A percentile compares a stretch with the other conserved stretches of the same genome.
Conservation (phyloP, 2,329 filamentous ascomycete species). For the Pseudogymnoascus destructans region DNA sequence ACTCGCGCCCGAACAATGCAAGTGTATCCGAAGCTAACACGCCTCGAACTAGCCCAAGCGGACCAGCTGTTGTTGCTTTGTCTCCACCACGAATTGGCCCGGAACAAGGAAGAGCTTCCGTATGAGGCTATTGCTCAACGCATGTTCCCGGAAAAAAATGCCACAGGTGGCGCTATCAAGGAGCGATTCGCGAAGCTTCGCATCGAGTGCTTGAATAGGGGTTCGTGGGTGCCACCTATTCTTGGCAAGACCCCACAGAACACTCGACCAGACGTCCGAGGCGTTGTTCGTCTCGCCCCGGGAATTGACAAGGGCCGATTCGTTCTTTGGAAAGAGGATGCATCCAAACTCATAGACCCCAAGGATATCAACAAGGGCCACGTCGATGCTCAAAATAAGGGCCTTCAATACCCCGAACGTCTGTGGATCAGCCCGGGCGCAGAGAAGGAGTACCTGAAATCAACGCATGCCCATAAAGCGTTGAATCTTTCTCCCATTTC, state of each 20-base stretch:
- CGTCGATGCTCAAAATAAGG: neutral
- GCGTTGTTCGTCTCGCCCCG: slow-evolving; percentile 6
- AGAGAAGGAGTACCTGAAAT: neutral
- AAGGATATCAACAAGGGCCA: slow-evolving; percentile 10
- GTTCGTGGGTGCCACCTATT: slow-evolving; percentile 32
- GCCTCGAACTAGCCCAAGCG: neutral
- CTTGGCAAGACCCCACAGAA: slow-evolving; percentile 21
- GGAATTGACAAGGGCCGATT: slow-evolving; percentile 7
- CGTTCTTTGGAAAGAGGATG: slow-evolving; percentile 8
- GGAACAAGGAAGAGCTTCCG: slow-evolving; percentile 26
- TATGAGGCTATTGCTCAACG: slow-evolving; percentile 32
- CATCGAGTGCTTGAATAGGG: slow-evolving; percentile 27
- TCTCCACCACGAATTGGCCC: slow-evolving; percentile 13
- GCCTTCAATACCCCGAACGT: neutral
- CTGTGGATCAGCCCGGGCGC: neutral
- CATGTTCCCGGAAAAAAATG: slow-evolving; percentile 28
- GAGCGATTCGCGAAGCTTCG: slow-evolving; percentile 30
- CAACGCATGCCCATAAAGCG: neutral
- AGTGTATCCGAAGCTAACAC: neutral
- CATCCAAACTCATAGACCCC: slow-evolving; percentile 5
- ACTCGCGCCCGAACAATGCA: neutral
- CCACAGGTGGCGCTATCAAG: slow-evolving; percentile 28
- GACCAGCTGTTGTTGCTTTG: slow-evolving; percentile 10
- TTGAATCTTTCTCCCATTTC: neutral
- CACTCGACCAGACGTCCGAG: slow-evolving; percentile 19